Conservation (phyloP, 73 alveolate species). For the Paramecium sonneborni region DNA sequence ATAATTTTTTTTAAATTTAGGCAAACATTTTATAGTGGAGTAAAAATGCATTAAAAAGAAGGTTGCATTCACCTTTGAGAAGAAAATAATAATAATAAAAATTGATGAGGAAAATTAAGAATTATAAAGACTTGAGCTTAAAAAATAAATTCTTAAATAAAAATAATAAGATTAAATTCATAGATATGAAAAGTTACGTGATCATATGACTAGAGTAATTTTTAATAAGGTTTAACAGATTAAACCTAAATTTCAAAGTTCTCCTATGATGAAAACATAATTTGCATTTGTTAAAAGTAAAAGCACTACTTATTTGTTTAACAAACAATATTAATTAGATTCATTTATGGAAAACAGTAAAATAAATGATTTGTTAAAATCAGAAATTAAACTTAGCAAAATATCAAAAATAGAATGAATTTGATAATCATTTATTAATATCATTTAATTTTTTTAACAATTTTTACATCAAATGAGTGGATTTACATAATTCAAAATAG, state of each 20-base stretch:
- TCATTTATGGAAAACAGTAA: neutral
- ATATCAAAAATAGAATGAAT: conserved; percentile 46
- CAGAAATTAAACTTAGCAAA: conserved; percentile 26
- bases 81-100: neutral
- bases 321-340: neutral
- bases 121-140: neutral
- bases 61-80: conserved; percentile 46
- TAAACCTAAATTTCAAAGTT: neutral
- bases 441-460: neutral
- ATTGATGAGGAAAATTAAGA: conserved; percentile 19
- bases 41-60: neutral
- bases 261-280: neutral
- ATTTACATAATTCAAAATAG: neutral
- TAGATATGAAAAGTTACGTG: neutral
- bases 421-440: neutral
- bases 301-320: neutral
- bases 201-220: conserved; percentile 48
- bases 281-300: neutral
- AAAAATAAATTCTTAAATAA: neutral
- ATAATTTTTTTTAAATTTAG: neutral
- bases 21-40: neutral
- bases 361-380: neutral
- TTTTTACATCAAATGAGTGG: neutral
- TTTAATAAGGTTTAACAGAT: neutral
- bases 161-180: conserved; percentile 27